Evolutionary conservation across 169 alveolate species (phyloP).

Genomic region (Plasmodium cynomolgi): DNA sequence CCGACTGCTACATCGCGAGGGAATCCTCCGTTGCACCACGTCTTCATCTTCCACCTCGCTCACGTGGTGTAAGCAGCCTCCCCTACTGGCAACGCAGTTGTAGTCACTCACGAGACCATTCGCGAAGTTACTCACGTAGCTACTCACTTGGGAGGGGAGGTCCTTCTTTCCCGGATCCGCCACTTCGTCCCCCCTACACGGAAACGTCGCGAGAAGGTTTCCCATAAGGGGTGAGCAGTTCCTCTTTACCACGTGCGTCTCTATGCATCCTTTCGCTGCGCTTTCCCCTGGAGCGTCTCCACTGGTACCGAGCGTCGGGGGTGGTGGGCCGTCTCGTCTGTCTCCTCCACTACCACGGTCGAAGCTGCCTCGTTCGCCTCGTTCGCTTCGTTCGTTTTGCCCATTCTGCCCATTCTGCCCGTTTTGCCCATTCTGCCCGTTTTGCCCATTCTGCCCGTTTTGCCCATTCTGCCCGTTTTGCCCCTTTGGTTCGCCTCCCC

Average conservation of each 20-base stretch:
- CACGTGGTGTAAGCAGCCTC: no score
- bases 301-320: neutral
- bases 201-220: neutral
- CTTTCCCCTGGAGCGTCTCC: neutral
- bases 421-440: no score
- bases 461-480: no score
- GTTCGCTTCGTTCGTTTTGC: no score
- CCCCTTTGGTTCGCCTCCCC: neutral
- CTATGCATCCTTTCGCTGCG: neutral
- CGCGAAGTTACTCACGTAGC: no score
- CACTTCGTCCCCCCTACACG: neutral
- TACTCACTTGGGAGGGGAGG: neutral
- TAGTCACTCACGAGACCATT: no score
- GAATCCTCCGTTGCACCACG: neutral
- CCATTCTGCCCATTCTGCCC: neutral
- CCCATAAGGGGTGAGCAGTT: neutral
- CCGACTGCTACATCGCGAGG: neutral
- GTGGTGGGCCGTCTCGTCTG: neutral
- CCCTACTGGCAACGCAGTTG: no score
- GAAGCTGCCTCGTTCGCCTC: neutral
- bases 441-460: neutral
- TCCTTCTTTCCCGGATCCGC: neutral
- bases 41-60: neutral
- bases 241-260: neutral
- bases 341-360: neutral